Conservation (phyloP, 306 rosid genomes). For the Acacia crassicarpa region DNA sequence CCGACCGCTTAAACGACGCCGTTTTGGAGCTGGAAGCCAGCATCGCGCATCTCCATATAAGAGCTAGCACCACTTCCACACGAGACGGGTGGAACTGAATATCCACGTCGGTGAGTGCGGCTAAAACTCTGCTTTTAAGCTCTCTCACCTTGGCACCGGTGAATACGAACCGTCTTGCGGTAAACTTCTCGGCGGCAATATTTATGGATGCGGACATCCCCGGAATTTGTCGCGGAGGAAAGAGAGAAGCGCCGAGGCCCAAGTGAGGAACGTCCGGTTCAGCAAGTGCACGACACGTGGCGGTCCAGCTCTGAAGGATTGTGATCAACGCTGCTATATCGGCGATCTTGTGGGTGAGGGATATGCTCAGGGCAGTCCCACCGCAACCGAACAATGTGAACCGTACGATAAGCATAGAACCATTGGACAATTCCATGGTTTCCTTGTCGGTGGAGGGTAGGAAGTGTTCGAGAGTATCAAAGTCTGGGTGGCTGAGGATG, state of each 20-base stretch:
- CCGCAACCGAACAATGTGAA: conserved; percentile 50
- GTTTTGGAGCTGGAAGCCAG: neutral
- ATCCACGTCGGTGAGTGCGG: neutral
- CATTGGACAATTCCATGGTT: conserved; percentile 26
- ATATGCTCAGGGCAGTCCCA: conserved; percentile 37
- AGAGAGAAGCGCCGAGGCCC: conserved; percentile 28
- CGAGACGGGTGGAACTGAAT: conserved; percentile 34
- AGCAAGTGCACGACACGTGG: neutral
- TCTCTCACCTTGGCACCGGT: conserved; percentile 27
- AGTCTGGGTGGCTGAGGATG: conserved; percentile 36
- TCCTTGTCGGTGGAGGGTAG: conserved; percentile 34
- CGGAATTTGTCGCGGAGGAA: conserved; percentile 48
- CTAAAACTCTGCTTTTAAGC: conserved; percentile 27
- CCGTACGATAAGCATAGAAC: conserved; percentile 33
- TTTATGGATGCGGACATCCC: conserved; percentile 28
- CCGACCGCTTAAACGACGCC: conserved; percentile 33
- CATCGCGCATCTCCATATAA: conserved; percentile 48
- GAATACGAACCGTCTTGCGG: conserved; percentile 40
- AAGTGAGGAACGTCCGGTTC: conserved; percentile 15
- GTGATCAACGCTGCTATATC: conserved; percentile 34
- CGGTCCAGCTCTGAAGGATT: conserved; percentile 43
- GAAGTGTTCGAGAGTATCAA: conserved; percentile 27
- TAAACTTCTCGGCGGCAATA: conserved; percentile 20
- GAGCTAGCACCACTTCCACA: conserved; percentile 44
- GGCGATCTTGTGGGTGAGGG: conserved; percentile 47